Evolutionary conservation across 176 grass and related monocot species (phyloP).

Genomic region (Carex myosuroides): DNA sequence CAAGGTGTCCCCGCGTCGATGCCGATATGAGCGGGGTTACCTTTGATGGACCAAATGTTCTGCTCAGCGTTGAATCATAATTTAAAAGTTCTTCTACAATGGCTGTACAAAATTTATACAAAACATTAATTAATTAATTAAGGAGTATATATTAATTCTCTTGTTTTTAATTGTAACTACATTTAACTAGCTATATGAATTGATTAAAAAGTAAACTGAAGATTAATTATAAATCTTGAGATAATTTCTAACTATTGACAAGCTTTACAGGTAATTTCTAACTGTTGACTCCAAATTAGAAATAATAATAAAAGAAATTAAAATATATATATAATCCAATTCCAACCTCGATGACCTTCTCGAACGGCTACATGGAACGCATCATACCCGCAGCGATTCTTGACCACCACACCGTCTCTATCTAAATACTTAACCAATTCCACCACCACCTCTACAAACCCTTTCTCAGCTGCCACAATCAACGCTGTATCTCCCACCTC

Average conservation of each 20-base stretch:
- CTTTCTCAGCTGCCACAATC: slow-evolving; percentile 61
- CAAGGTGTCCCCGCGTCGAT: slow-evolving; percentile 71
- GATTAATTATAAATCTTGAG: not conserved
- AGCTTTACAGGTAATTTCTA: not conserved
- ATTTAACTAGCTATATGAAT: not conserved
- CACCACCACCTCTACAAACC: slow-evolving; percentile 43
- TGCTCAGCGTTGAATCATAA: slow-evolving; percentile 44
- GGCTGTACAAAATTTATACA: slow-evolving; percentile 33
- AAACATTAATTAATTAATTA: slow-evolving; percentile 24
- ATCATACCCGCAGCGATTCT: slow-evolving; percentile 71
- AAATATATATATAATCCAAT: not conserved
- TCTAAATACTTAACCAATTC: slow-evolving; percentile 65
- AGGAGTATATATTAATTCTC: not conserved
- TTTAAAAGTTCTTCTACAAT: slow-evolving; percentile 66
- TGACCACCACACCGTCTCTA: slow-evolving; percentile 38
- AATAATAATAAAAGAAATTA: not conserved
- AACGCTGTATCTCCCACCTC: slow-evolving; percentile 71
- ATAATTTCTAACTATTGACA: not conserved
- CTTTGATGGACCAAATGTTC: slow-evolving; percentile 80
- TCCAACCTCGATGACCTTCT: slow-evolving; percentile 65
- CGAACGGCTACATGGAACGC: slow-evolving; percentile 71
- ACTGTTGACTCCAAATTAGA: not conserved
- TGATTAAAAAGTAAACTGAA: not conserved
- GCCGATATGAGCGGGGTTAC: slow-evolving; percentile 69
- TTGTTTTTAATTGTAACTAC: not conserved